These are phyloP conservation scores for Vigna reflexopilosa DNA, from an alignment of 306 rosid species.

Conservation along the genomic window DNA sequence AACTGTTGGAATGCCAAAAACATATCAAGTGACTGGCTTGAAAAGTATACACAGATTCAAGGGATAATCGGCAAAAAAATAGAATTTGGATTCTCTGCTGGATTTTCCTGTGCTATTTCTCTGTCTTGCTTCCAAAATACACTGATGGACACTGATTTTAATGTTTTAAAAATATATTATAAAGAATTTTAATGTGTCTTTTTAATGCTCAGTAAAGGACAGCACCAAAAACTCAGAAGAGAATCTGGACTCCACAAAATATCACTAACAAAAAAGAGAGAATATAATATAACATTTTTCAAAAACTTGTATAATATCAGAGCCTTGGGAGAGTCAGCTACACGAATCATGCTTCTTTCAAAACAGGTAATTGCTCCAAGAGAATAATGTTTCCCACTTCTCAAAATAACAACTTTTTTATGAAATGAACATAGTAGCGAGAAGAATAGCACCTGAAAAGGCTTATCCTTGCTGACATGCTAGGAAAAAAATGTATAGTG, in stretches of 20 bases:
- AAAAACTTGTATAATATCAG: neutral
- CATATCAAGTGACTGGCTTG: conserved; percentile 9
- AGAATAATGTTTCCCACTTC: conserved; percentile 24
- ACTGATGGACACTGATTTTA: too few relatives aligned
- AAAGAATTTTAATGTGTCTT: too few relatives aligned
- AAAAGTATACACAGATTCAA: conserved; percentile 13
- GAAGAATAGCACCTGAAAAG: conserved; percentile 12
- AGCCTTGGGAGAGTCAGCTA: too few relatives aligned
- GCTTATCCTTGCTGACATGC: neutral
- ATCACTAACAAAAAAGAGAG: neutral
- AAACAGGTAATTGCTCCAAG: neutral
- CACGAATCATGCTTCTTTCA: neutral
- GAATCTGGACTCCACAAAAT: neutral
- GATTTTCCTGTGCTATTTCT: too few relatives aligned
- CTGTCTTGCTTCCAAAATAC: too few relatives aligned
- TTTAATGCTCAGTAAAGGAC: too few relatives aligned
- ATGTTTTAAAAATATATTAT: too few relatives aligned
- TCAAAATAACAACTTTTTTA: conserved; percentile 1
- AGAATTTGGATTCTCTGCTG: too few relatives aligned
- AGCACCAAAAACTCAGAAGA: too few relatives aligned
- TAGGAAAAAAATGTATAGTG: conserved; percentile 8
- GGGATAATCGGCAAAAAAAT: neutral
- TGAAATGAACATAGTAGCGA: neutral
- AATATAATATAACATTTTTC: neutral
- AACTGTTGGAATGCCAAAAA: conserved; percentile 60